Conservation (phyloP, 257 asterid genomes). For the Voacanga thouarsii region DNA sequence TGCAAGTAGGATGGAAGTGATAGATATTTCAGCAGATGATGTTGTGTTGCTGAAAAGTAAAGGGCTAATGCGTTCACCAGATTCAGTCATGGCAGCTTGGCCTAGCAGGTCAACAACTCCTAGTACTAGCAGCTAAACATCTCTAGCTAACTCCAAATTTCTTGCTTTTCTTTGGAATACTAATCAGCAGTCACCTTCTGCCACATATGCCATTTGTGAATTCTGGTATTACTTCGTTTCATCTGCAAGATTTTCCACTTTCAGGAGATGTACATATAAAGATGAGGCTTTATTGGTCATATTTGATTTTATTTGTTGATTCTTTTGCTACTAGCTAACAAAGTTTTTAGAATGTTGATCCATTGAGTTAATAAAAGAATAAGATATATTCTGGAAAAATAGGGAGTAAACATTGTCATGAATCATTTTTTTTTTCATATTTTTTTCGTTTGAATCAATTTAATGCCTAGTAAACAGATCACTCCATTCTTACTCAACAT, state of each 20-base stretch:
- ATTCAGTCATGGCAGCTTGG: slow-evolving; percentile 22
- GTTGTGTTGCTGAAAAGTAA: slow-evolving; percentile 26
- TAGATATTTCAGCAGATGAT: slow-evolving; percentile 38
- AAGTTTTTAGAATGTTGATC: neutral
- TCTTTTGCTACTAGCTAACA: neutral
- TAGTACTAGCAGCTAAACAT: slow-evolving; percentile 17
- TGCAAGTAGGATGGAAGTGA: slow-evolving; percentile 28
- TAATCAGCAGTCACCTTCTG: neutral
- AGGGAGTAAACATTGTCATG: neutral
- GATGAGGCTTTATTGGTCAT: slow-evolving; percentile 2
- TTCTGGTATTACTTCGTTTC: neutral
- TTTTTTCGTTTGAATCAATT: too few relatives aligned
- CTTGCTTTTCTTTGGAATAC: slow-evolving; percentile 3
- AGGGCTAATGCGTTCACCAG: slow-evolving; percentile 21
- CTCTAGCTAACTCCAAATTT: neutral
- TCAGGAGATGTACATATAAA: slow-evolving; percentile 21
- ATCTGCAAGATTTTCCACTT: slow-evolving; percentile 3
- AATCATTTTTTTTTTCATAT: too few relatives aligned
- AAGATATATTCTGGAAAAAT: neutral
- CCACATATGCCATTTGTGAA: slow-evolving; percentile 3
- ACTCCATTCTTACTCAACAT: neutral
- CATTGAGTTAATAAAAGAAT: neutral
- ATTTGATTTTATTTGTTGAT: slow-evolving; percentile 5
- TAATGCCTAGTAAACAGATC: neutral
- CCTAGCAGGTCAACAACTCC: slow-evolving; percentile 24